Evolutionary conservation across 1,284 basidiomycete genomes (phyloP).

Genomic region (Apiotrichum mycotoxinovorans): DNA sequence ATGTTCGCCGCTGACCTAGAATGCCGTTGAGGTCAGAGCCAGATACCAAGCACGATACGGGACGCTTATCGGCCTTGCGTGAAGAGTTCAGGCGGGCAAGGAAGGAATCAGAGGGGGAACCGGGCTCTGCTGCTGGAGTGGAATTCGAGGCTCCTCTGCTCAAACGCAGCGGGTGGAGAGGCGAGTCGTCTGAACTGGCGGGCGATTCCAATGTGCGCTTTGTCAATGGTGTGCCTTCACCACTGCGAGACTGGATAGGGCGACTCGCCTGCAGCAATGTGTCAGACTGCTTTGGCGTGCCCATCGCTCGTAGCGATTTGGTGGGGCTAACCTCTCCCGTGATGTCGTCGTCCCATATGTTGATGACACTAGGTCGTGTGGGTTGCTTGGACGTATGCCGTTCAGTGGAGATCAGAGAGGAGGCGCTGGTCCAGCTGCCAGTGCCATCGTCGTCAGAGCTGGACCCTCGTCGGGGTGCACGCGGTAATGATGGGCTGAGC

Average conservation of each 20-base stretch:
- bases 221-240: not conserved
- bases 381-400: conserved; percentile 26
- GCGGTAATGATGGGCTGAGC: not conserved
- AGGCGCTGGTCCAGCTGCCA: conserved; percentile 37
- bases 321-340: conserved; percentile 20
- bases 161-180: conserved; percentile 8
- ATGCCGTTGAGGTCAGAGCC: not conserved
- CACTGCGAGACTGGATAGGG: not conserved
- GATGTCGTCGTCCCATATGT: conserved; percentile 30
- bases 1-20: conserved; percentile 1
- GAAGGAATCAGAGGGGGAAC: conserved; percentile 17
- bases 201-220: not conserved
- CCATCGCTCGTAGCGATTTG: conserved; percentile 25
- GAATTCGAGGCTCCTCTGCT: conserved; percentile 1
- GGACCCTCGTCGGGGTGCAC: not conserved
- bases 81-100: conserved; percentile 5
- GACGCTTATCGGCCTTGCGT: not conserved
- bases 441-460: conserved; percentile 34
- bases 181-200: not conserved
- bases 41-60: not conserved
- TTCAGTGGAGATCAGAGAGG: conserved; percentile 31
- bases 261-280: not conserved
- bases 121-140: not conserved
- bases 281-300: conserved; percentile 4
- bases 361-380: conserved; percentile 20